These are phyloP conservation scores for Trichosporon inkin DNA, from an alignment of 1,284 basidiomycete genomes.

Conservation along the genomic window DNA sequence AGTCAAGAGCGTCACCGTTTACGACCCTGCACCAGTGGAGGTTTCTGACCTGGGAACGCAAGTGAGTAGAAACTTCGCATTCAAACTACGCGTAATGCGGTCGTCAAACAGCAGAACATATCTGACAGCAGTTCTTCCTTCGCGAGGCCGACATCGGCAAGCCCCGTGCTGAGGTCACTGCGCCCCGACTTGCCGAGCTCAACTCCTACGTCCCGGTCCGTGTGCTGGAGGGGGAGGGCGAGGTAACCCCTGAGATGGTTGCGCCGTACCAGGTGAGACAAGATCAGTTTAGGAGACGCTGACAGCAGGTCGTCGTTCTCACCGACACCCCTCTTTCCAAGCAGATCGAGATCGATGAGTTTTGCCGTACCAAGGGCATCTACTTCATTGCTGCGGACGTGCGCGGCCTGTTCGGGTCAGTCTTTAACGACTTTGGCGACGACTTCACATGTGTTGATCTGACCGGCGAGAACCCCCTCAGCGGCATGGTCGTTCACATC, in stretches of 20 bases:
- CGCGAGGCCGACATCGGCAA: conserved; percentile 82
- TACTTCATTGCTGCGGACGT: conserved; percentile 91
- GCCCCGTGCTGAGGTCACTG: conserved; percentile 77
- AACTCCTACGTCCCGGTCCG: conserved; percentile 95
- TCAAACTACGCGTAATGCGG: background rate
- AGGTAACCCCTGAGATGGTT: conserved; percentile 72
- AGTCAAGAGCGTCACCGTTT: conserved; percentile 96
- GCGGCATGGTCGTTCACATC: conserved; percentile 92
- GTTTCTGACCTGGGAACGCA: conserved; percentile 89
- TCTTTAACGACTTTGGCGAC: conserved; percentile 94
- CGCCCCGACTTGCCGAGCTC: conserved; percentile 86
- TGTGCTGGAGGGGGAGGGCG: conserved; percentile 66
- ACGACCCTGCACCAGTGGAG: conserved; percentile 83
- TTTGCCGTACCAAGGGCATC: conserved; percentile 81
- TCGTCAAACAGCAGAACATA: too few species aligned
- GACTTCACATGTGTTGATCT: conserved; percentile 94
- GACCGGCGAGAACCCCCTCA: conserved; percentile 87
- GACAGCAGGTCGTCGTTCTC: conserved; percentile 74
- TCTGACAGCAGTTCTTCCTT: conserved; percentile 76
- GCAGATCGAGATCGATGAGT: conserved; percentile 92
- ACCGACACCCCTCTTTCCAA: conserved; percentile 72
- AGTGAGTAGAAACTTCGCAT: conserved; percentile 53
- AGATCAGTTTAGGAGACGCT: background rate
- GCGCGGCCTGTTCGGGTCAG: conserved; percentile 89
- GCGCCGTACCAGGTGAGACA: conserved; percentile 75